These are phyloP conservation scores for Blastocystis sp. DNA, from an alignment of 352 stramenopile genomes.

Conservation along the genomic window DNA sequence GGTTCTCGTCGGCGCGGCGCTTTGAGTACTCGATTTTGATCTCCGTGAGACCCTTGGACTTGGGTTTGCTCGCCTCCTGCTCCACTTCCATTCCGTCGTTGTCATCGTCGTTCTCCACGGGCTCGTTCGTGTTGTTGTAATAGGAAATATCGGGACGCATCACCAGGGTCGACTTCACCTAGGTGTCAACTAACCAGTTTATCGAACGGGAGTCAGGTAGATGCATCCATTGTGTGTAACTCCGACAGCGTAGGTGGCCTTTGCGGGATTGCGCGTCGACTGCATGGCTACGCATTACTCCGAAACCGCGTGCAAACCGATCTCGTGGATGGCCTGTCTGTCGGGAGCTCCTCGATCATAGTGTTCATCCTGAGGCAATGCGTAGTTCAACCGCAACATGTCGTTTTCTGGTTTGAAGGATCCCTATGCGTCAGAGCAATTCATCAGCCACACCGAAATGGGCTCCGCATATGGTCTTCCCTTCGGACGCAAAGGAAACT, in stretches of 20 bases:
- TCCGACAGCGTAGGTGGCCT: constrained; percentile 49
- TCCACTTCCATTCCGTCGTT: not conserved
- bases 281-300: not conserved
- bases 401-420: constrained; percentile 51
- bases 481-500: constrained; percentile 51
- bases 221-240: constrained; percentile 50
- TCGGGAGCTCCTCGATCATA: constrained; percentile 43
- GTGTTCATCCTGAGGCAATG: constrained; percentile 47
- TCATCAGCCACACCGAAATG: not conserved
- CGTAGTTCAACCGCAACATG: constrained; percentile 34
- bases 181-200: not conserved
- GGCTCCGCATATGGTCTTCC: constrained; percentile 40
- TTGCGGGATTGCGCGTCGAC: constrained; percentile 34
- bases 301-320: not conserved
- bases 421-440: not conserved
- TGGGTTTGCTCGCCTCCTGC: not conserved
- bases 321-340: constrained; percentile 39
- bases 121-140: not conserved
- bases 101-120: not conserved
- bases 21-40: constrained; percentile 50
- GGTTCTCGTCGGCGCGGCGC: constrained; percentile 31
- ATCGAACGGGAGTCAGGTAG: constrained; percentile 15
- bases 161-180: constrained; percentile 51
- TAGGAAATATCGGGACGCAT: constrained; percentile 54
- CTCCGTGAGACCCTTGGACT: constrained; percentile 26